A percentile compares a stretch with the other conserved stretches of the same genome.
Evolutionary conservation across 2,329 filamentous ascomycete genomes (phyloP).

Genomic region (Pseudogymnoascus pannorum): DNA sequence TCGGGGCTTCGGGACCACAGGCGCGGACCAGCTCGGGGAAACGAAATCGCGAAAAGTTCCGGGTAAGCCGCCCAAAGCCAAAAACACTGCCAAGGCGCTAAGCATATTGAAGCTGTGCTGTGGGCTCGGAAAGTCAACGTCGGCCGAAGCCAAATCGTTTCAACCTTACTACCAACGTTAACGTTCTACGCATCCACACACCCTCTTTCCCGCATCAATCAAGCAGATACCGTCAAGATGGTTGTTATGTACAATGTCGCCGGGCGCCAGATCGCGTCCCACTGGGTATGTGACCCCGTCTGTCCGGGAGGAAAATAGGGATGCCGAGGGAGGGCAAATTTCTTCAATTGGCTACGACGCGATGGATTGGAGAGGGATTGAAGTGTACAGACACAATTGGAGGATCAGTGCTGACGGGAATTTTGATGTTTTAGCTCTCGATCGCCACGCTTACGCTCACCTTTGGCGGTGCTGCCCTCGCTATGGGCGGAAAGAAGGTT

Average conservation of each 20-base stretch:
- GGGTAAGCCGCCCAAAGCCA: background rate
- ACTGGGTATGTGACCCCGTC: constrained; percentile 9
- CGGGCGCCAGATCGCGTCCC: constrained; percentile 11
- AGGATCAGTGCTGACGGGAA: background rate
- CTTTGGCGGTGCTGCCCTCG: constrained; percentile 9
- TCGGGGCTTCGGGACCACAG: background rate
- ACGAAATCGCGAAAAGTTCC: constrained; percentile 9
- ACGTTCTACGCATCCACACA: background rate
- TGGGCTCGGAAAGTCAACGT: constrained; percentile 5
- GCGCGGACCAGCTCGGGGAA: background rate
- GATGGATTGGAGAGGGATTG: background rate
- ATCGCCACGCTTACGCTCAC: constrained; percentile 7
- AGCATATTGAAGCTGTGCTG: constrained; percentile 8
- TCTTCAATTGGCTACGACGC: background rate
- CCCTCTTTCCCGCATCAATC: constrained; percentile 2
- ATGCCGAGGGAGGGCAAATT: background rate
- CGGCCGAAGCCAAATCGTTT: background rate
- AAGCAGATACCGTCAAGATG: constrained; percentile 4
- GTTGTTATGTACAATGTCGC: constrained; percentile 9
- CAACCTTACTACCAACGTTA: constrained; percentile 3
- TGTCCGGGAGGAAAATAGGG: background rate
- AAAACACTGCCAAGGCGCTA: constrained; percentile 9
- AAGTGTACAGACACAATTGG: background rate
- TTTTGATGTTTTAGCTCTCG: constrained; percentile 6
- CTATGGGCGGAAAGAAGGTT: constrained; percentile 8